phyloP scores from a whole-genome alignment of 169 alveolate genomes.

The Eimeria praecox region DNA sequence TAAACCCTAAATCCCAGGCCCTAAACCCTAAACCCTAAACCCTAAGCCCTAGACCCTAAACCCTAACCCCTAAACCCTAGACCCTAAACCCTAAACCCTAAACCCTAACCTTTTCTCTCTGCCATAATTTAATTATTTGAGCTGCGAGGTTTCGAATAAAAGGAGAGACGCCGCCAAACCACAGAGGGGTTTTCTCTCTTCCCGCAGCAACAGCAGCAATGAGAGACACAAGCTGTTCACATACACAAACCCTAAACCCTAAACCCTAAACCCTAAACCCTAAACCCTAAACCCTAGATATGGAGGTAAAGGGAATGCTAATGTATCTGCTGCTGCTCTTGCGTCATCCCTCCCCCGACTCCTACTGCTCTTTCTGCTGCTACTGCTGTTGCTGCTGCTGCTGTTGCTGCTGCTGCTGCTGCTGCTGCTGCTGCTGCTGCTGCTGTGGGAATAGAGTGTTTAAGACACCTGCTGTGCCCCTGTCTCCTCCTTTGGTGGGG shows the following conservation, averaged over 20 bases:
- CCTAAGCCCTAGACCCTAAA: slow-evolving; percentile 25
- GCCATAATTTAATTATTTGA: background rate
- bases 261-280: slow-evolving; percentile 31
- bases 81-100: slow-evolving; percentile 14
- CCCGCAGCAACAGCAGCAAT: slow-evolving; percentile 40
- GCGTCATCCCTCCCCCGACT: too few species aligned
- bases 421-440: slow-evolving; percentile 24
- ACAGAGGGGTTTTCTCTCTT: background rate
- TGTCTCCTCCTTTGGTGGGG: slow-evolving; percentile 3
- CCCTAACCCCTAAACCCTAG: slow-evolving; percentile 13
- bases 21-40: background rate
- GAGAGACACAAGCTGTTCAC: background rate
- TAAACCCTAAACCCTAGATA: slow-evolving; percentile 12
- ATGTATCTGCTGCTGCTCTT: background rate
- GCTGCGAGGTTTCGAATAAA: background rate
- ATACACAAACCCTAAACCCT: background rate
- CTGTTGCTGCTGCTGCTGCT: slow-evolving; percentile 10
- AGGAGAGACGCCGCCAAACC: slow-evolving; percentile 13
- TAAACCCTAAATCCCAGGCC: background rate
- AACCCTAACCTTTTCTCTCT: slow-evolving; percentile 4
- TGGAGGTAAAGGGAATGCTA: background rate
- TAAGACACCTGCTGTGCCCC: background rate
- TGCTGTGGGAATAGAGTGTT: background rate
- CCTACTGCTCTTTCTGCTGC: background rate
- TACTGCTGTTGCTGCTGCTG: background rate